Base-by-base conservation (phyloP, 1,284 basidiomycete species). In the Phenoliferia sp. region DNA sequence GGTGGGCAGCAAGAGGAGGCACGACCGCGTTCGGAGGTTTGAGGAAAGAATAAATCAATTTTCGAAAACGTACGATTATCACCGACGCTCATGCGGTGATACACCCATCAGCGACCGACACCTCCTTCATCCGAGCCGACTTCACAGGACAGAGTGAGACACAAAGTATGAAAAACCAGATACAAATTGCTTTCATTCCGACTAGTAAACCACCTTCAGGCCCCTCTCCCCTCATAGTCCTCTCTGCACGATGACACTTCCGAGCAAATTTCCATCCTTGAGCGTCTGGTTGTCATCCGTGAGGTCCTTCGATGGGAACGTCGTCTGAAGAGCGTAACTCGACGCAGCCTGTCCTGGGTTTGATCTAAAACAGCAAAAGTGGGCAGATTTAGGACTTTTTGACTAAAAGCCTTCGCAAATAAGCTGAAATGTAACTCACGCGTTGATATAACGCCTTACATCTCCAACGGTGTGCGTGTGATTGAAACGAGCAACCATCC, bases 401-500 rank as follows among this genome's bases (percentile, higher is more conserved):
- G 52, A 59, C 19, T 44, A 29, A 16, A 28, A 44, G 58, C 4
- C 12, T 33, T n/a, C 32, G 5, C n/a, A 52, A 69, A 64, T 50
- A 36, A 63, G 10, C 61, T 64, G 29, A 59, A 28, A 39, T 29
- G 19, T 52, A 10, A 88, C 92, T 72, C 78, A 96, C 90, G 90
- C 89, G 71, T 93, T 88, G 81, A 98, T 92, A 78, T 92, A 92
- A 73, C 84, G 86, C 62, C 93, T 83, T 60, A 98, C 84, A 76
- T 98, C 93, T 12, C 84, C 84, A 10, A 99, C 86, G 0, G 92
- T 98, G 77, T 98, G 93, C 15, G 87, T 88, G 65, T 94, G 82
- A 79, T 99, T 99, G 88, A 98, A 90, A 63, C 90, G 83, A 58
- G 85, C 88, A 3, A 93, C 89, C 78, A 95, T 85, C 72, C 93